Base-by-base conservation (phyloP, 352 stramenopile genomes). In the Phytophthora syringae region DNA sequence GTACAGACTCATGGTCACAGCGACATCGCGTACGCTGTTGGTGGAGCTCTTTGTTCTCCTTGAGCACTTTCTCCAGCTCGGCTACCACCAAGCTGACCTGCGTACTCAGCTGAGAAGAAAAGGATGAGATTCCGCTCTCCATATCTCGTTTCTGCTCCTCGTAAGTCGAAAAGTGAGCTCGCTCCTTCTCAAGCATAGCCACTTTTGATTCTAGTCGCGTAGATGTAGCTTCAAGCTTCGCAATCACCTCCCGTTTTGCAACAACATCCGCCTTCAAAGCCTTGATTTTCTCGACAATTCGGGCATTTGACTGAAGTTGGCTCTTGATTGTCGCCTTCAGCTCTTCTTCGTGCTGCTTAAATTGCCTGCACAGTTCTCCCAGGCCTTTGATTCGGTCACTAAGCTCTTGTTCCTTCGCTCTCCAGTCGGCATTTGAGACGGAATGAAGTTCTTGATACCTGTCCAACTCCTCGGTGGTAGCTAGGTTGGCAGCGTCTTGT, bases 181-280 rank as follows among this genome's bases (percentile, higher is more conserved):
- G 77, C 45, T 89, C 79, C 37, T 77, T 81, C 47, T 89, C 79
- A 7, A 88, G 63, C n/a, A 82, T 28, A 9, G 72, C 9, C 12
- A 85, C 54, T 44, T 72, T 80, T 3, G 80, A 89, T 43, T 89
- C 79, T 1, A 90, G 60, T 2, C 67, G 66, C 5, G 69, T 78
- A 0, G 52, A 50, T n/a, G 60, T 47, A 42, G 56, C 61, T 45
- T 89, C 73, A 16, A 89, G 68, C 22, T 60, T 54, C 27, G 48
- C 27, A 1, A 73, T 63, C 1, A 15, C 37, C 0, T 68, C 47
- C 16, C 59, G 32, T 34, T 75, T 78, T 25, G 74, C 60, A 7
- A 61, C n/a, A 22, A 78, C 57, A 13, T 86, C 60, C 0, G 34
- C 60, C 60, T 88, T 83, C 28, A 88, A 25, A 6, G 32, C 54